Evolutionary conservation across 352 stramenopile genomes (phyloP).

Genomic region (Pythium coloratum): DNA sequence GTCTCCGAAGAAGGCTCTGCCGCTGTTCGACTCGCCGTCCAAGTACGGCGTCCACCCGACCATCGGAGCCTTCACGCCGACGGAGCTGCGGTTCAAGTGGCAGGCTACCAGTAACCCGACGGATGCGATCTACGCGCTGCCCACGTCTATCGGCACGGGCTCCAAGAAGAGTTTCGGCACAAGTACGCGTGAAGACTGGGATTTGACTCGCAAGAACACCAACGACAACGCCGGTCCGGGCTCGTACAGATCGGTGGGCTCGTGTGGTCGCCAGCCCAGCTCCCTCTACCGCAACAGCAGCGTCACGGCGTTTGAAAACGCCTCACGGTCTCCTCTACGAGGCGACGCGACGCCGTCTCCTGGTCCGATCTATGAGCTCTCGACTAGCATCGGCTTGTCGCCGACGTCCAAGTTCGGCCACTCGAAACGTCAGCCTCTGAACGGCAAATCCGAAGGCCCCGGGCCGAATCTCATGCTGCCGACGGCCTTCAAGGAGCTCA

Average conservation of each 20-base stretch:
- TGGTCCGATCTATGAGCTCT: conserved; percentile 76
- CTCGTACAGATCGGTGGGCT: conserved; percentile 58
- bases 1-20: conserved; percentile 29
- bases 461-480: conserved; percentile 69
- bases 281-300: conserved; percentile 50
- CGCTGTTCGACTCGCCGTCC: conserved; percentile 73
- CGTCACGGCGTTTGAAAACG: conserved; percentile 68
- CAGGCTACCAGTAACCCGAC: conserved; percentile 51
- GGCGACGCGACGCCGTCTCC: conserved; percentile 66
- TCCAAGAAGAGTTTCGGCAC: conserved; percentile 77
- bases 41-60: conserved; percentile 74
- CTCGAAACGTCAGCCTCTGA: conserved; percentile 50
- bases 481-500: conserved; percentile 45
- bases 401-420: conserved; percentile 63
- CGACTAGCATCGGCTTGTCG: conserved; percentile 41
- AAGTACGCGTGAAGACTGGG: conserved; percentile 79
- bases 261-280: conserved; percentile 60
- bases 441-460: conserved; percentile 52
- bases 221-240: conserved; percentile 68
- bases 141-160: conserved; percentile 51
- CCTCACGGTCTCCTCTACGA: conserved; percentile 38
- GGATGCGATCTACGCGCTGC: conserved; percentile 74
- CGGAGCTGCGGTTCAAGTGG: conserved; percentile 75
- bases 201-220: conserved; percentile 52
- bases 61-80: conserved; percentile 60